These are phyloP conservation scores for Saccharata proteae DNA, from an alignment of 2,329 filamentous ascomycete species.

Conservation along the genomic window DNA sequence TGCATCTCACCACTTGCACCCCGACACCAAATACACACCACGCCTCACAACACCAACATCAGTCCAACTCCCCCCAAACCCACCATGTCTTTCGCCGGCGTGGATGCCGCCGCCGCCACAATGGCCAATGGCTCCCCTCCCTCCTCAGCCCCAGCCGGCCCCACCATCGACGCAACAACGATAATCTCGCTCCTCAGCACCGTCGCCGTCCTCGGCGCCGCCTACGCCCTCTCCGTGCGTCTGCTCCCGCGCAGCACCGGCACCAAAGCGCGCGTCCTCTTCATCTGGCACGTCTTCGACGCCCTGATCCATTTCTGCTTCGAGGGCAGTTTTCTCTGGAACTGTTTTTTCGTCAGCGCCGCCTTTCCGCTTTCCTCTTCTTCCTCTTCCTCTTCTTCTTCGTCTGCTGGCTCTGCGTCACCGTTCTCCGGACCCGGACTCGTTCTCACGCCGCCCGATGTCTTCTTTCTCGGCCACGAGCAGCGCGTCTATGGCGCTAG, in stretches of 20 bases:
- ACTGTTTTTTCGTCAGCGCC: slow-evolving; percentile 70
- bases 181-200: slow-evolving; percentile 42
- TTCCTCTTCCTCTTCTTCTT: slow-evolving; percentile 1
- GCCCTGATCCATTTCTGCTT: slow-evolving; percentile 83
- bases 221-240: slow-evolving; percentile 36
- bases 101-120: slow-evolving; percentile 43
- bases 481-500: slow-evolving; percentile 47
- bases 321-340: slow-evolving; percentile 84
- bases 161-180: slow-evolving; percentile 37
- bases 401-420: slow-evolving; percentile 12
- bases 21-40: slow-evolving; percentile 8
- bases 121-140: slow-evolving; percentile 45
- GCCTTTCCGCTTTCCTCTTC: slow-evolving; percentile 24
- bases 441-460: slow-evolving; percentile 32
- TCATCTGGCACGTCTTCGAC: slow-evolving; percentile 92
- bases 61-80: slow-evolving; percentile 39
- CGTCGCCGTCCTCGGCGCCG: slow-evolving; percentile 41
- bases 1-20: slow-evolving; percentile 6
- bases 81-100: slow-evolving; percentile 33
- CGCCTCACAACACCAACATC: slow-evolving; percentile 36
- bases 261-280: slow-evolving; percentile 58
- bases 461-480: slow-evolving; percentile 42
- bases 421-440: slow-evolving; percentile 12
- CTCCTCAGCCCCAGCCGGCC: slow-evolving; percentile 38
- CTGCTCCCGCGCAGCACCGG: slow-evolving; percentile 43